A percentile compares a stretch with the other conserved stretches of the same genome.
Evolutionary conservation across 2,329 filamentous ascomycete species (phyloP).

Genomic region (Cercospora zeina): DNA sequence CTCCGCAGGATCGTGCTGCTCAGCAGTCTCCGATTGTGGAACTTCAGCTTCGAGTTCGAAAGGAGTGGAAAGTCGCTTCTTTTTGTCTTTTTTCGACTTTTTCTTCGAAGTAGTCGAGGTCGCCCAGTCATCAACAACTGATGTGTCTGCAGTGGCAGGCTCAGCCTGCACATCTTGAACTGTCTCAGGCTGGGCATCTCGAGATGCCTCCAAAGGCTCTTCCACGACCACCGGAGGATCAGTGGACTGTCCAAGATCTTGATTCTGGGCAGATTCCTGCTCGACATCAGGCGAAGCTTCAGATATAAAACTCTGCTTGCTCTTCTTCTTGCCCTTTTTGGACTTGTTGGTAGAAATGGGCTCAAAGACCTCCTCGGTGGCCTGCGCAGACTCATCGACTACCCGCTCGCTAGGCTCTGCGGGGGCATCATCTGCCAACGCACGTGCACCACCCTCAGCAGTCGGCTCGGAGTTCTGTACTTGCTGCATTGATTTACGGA

Average conservation of each 20-base stretch:
- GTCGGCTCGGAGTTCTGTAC: neutral
- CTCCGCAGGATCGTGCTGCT: conserved; percentile 5
- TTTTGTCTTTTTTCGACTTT: conserved; percentile 15
- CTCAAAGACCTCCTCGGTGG: neutral
- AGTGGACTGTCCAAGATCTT: neutral
- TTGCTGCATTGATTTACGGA: conserved; percentile 25
- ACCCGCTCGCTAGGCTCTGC: neutral
- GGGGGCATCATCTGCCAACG: neutral
- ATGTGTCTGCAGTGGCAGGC: neutral
- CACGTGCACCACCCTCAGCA: neutral
- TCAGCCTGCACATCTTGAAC: neutral
- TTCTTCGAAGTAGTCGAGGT: neutral
- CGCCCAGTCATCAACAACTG: neutral
- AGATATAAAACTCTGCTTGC: conserved; percentile 17
- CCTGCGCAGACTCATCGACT: neutral
- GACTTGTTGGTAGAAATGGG: conserved; percentile 27
- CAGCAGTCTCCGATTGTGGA: neutral
- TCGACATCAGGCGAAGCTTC: neutral
- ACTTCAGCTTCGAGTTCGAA: conserved; percentile 17
- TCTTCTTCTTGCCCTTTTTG: conserved; percentile 30
- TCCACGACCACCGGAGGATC: neutral
- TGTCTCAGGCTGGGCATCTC: too few species aligned
- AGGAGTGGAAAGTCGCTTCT: conserved; percentile 11
- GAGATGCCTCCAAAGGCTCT: neutral
- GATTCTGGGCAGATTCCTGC: neutral